phyloP scores from a whole-genome alignment of 495 filamentous ascomycete genomes.

The Beverwykella pulmonaria region DNA sequence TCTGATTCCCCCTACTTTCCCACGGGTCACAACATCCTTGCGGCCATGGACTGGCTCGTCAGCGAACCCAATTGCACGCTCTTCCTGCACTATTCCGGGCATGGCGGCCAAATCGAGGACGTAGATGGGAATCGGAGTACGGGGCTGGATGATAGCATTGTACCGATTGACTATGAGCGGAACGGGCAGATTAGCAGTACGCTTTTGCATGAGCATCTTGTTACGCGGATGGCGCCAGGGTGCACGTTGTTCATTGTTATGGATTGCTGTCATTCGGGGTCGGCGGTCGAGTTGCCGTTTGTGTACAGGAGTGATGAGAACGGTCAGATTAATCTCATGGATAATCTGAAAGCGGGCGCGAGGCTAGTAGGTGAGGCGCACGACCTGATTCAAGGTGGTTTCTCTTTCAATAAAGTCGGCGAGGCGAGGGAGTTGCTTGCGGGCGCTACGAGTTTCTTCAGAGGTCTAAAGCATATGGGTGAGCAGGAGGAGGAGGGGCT shows the following conservation, averaged over 20 bases:
- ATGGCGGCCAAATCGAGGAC: slow-evolving; percentile 52
- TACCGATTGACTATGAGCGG: slow-evolving; percentile 56
- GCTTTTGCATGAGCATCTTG: slow-evolving; percentile 56
- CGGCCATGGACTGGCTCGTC: slow-evolving; percentile 61
- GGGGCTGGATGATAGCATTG: slow-evolving; percentile 59
- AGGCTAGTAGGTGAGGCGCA: slow-evolving; percentile 51
- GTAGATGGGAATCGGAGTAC: slow-evolving; percentile 42
- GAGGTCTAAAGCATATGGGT: slow-evolving; percentile 52
- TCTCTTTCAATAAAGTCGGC: slow-evolving; percentile 51
- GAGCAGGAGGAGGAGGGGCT: slow-evolving; percentile 51
- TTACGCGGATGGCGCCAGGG: slow-evolving; percentile 55
- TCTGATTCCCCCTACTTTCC: slow-evolving; percentile 55
- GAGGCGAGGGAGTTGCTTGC: slow-evolving; percentile 59
- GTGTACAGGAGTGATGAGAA: slow-evolving; percentile 56
- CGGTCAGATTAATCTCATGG: slow-evolving; percentile 58
- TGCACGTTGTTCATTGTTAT: slow-evolving; percentile 61
- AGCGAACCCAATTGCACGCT: slow-evolving; percentile 53
- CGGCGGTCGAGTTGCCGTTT: slow-evolving; percentile 61
- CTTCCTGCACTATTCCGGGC: slow-evolving; percentile 63
- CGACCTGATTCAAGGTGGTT: slow-evolving; percentile 58
- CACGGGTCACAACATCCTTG: slow-evolving; percentile 59
- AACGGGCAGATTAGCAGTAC: slow-evolving; percentile 58
- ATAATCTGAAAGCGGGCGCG: slow-evolving; percentile 58
- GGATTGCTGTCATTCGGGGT: slow-evolving; percentile 67
- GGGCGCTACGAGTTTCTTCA: slow-evolving; percentile 59